A percentile compares a stretch with the other conserved stretches of the same genome.
These are phyloP conservation scores for Madurella mycetomatis DNA, from an alignment of 2,329 filamentous ascomycete genomes.

Conservation along the genomic window DNA sequence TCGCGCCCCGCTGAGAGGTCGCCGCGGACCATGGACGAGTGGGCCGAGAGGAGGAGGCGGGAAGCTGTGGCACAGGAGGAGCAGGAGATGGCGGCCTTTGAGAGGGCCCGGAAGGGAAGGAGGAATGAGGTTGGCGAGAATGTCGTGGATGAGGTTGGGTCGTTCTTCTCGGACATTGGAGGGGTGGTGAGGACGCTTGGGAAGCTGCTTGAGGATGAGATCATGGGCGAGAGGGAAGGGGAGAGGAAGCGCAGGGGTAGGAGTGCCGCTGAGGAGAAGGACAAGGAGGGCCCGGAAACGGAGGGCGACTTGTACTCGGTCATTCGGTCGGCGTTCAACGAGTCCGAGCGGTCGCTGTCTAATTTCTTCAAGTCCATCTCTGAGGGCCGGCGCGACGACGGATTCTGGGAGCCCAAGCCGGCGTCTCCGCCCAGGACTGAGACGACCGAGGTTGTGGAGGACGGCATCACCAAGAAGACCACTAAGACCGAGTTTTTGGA, in stretches of 20 bases:
- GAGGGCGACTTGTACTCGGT: constrained; percentile 41
- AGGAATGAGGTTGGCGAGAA: background rate
- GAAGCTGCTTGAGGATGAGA: constrained; percentile 16
- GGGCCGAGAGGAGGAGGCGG: constrained; percentile 11
- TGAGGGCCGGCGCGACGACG: constrained; percentile 12
- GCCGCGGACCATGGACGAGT: constrained; percentile 19
- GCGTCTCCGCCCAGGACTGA: constrained; percentile 9
- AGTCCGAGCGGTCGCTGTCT: constrained; percentile 38
- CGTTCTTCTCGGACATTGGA: constrained; percentile 5
- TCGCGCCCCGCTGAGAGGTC: background rate
- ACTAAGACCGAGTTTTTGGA: constrained; percentile 42
- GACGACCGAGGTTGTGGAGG: constrained; percentile 10
- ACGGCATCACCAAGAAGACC: constrained; percentile 31
- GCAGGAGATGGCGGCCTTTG: background rate
- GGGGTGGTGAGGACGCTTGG: constrained; percentile 8
- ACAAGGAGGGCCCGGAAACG: constrained; percentile 27
- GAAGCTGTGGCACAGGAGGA: background rate
- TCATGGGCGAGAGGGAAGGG: background rate
- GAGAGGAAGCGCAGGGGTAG: background rate
- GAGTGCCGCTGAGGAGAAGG: background rate
- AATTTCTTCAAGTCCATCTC: constrained; percentile 36
- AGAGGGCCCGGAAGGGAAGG: background rate
- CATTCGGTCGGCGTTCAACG: constrained; percentile 35
- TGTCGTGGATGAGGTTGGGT: background rate
- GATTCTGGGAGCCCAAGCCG: constrained; percentile 1